Base-by-base conservation (phyloP, 208 protist genomes). In the Wallacemonas sp. region DNA sequence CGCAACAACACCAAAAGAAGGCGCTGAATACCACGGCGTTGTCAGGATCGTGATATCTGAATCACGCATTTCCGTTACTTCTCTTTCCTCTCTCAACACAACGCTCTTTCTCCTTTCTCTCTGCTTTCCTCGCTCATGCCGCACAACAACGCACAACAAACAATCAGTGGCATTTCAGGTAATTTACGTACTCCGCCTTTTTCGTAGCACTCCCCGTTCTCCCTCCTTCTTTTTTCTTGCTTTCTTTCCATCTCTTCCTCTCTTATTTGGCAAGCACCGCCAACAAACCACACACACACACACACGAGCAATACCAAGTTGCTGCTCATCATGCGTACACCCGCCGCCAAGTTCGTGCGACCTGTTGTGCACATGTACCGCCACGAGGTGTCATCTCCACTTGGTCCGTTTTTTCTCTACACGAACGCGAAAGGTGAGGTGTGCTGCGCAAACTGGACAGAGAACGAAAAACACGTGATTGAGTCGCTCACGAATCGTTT, bases 341-440 rank as follows among this genome's bases (percentile, higher is more conserved):
- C 17, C 34, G 42, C 56, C 41, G 12, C 45, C 1, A 28, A 42
- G 17, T 2, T 28, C 49, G 53, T 30, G 6, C 56, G 64, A 15
- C 51, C 45, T 9, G 27, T 59, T 4, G 27, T 91, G 31, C 68
- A 53, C 41, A 55, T 91, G 34, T 76, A 76, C 58, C 77, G 79
- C 41, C 72, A 70, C 58, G 66, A 68, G 28, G 62, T 80, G 21
- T 49, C 71, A 3, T 84, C 85, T 0, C 76, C 78, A 0, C 60
- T 84, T 8, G 85, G 85, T 6, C 70, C 69, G 14, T 86, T 88
- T 56, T 78, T 75, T 26, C 17, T 91, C 30, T 79, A 79, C 51
- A 58, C 79, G n/a, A 80, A 91, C 51, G 59, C 11, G 15, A 72
- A 81, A n/a, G 85, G 81, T 2, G 77, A 74, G 15, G 72, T 91